phyloP scores from a whole-genome alignment of 2,329 filamentous ascomycete species.

The Ophiostoma himal-ulmi region DNA sequence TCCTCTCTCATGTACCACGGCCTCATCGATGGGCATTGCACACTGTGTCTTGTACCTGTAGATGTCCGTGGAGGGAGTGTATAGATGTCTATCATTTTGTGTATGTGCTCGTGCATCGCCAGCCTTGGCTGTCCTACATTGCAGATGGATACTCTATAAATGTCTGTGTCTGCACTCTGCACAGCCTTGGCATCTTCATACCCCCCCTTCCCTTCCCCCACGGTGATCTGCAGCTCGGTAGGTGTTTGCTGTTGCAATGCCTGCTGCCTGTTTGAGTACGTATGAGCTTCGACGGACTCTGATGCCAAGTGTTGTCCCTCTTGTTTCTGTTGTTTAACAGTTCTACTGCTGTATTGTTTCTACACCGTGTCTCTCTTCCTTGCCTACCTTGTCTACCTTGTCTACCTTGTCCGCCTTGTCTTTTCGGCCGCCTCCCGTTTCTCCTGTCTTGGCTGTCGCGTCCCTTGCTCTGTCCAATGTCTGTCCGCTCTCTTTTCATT shows the following conservation, averaged over 20 bases:
- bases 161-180: neutral
- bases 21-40: neutral
- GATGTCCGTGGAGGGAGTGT: neutral
- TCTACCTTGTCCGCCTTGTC: too few species aligned
- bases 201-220: neutral
- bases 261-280: neutral
- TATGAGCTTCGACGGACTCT: neutral
- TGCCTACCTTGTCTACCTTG: neutral
- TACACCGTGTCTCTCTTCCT: neutral
- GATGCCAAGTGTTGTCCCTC: neutral
- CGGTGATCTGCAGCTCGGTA: neutral
- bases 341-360: neutral
- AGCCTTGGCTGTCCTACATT: slow-evolving; percentile 7
- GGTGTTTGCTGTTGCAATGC: neutral
- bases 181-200: neutral
- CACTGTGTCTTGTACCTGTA: neutral
- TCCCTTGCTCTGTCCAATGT: neutral
- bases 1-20: neutral
- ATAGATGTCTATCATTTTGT: neutral
- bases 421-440: neutral
- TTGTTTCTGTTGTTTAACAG: neutral
- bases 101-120: neutral
- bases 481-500: neutral
- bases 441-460: slow-evolving; percentile 5
- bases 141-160: neutral